Evolutionary conservation across 305 asterid species (phyloP).

Genomic region (Solanum hybrid): DNA sequence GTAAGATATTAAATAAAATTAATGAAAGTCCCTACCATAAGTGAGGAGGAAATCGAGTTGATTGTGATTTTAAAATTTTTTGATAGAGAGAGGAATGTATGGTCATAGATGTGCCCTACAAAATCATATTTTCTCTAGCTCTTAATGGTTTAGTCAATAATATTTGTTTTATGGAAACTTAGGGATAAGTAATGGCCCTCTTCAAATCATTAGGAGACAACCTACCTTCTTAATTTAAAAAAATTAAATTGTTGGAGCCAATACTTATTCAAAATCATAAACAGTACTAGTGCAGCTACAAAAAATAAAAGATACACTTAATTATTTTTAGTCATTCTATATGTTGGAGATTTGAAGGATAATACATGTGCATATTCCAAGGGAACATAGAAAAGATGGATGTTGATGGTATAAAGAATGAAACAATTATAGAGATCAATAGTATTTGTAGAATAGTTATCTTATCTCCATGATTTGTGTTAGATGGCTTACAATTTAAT

Average conservation of each 20-base stretch:
- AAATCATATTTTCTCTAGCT: not conserved
- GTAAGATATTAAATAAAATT: not conserved
- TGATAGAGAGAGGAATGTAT: not conserved
- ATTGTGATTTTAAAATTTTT: not conserved
- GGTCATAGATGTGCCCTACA: not conserved
- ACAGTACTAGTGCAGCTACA: not conserved
- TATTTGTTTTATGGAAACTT: not conserved
- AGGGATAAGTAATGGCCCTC: constrained; percentile 3
- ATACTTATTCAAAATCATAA: not conserved
- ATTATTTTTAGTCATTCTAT: not conserved
- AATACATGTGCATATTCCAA: not conserved
- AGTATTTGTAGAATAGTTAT: not conserved
- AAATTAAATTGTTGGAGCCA: not conserved
- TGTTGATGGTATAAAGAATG: not conserved
- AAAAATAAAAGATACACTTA: too few species aligned
- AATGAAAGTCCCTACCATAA: not conserved
- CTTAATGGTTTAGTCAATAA: not conserved
- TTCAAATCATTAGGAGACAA: constrained; percentile 3
- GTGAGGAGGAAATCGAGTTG: not conserved
- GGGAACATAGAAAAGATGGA: not conserved
- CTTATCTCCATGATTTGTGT: not conserved
- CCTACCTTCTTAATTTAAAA: not conserved
- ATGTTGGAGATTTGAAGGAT: not conserved
- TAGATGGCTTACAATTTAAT: not conserved
- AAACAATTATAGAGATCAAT: not conserved